Conservation (phyloP, 768 basidiomycete species). For the Boletellus ananas region DNA sequence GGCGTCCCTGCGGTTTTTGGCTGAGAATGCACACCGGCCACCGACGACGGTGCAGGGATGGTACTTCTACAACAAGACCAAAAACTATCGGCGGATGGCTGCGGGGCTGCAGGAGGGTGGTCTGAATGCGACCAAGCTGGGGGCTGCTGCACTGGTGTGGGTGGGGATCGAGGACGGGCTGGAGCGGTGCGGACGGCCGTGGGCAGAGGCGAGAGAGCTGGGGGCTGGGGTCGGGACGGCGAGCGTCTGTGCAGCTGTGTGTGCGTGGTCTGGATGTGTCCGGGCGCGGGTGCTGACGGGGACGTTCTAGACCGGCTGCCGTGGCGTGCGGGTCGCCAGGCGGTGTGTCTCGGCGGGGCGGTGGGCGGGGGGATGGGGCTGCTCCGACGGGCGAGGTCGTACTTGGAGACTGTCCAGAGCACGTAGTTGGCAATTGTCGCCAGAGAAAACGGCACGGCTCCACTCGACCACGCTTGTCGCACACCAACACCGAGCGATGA, state of each 20-base stretch:
- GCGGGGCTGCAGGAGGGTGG: conserved; percentile 69
- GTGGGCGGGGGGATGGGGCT: conserved; percentile 53
- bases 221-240: conserved; percentile 67
- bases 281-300: background rate
- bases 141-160: conserved; percentile 44
- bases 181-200: conserved; percentile 32
- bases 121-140: conserved; percentile 50
- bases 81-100: conserved; percentile 82
- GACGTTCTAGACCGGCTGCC: conserved; percentile 51
- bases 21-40: conserved; percentile 88
- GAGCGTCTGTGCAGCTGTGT: conserved; percentile 51
- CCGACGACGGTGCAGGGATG: conserved; percentile 85
- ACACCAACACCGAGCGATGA: conserved; percentile 39
- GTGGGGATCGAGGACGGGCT: conserved; percentile 47
- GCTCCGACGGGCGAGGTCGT: conserved; percentile 38
- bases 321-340: conserved; percentile 45
- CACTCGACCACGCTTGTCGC: conserved; percentile 5
- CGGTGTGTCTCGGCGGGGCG: conserved; percentile 51
- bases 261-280: conserved; percentile 33
- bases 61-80: conserved; percentile 96
- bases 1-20: conserved; percentile 76
- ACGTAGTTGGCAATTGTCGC: background rate
- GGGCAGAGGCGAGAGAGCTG: conserved; percentile 45
- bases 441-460: background rate
- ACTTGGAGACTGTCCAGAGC: conserved; percentile 23